Conservation (phyloP, 1,139 yeast genomes). For the Debaryomyces udenii region DNA sequence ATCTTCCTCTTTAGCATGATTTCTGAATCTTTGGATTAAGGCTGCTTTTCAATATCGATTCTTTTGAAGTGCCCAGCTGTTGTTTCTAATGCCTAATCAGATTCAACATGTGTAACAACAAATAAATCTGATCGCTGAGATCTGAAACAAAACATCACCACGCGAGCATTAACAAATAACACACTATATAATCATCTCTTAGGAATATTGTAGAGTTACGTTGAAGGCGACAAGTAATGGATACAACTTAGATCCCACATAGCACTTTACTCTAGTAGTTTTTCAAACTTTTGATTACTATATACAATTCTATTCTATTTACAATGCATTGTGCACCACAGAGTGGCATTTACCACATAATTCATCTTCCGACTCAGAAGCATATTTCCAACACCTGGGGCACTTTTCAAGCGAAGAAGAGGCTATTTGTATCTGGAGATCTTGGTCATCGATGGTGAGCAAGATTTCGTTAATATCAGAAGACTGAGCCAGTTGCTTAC, state of each 20-base stretch:
- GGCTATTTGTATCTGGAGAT: slow-evolving; percentile 39
- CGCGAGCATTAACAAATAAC: too few species aligned
- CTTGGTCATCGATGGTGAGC: slow-evolving; percentile 27
- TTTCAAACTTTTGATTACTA: neutral
- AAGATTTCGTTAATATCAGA: slow-evolving; percentile 12
- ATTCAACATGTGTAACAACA: too few species aligned
- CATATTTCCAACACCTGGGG: slow-evolving; percentile 92
- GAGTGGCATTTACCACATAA: slow-evolving; percentile 71
- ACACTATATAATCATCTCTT: too few species aligned
- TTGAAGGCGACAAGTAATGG: too few species aligned
- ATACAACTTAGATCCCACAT: too few species aligned
- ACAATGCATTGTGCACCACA: slow-evolving; percentile 21
- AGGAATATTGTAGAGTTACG: too few species aligned
- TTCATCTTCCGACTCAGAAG: slow-evolving; percentile 50
- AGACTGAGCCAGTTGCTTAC: slow-evolving; percentile 6
- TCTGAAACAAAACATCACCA: too few species aligned
- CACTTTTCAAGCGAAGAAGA: slow-evolving; percentile 63
- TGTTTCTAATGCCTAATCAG: too few species aligned
- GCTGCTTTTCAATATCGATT: too few species aligned
- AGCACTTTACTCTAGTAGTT: neutral
- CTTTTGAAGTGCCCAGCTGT: too few species aligned
- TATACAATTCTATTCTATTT: slow-evolving; percentile 8
- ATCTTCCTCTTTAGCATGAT: slow-evolving; percentile 17
- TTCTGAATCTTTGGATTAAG: neutral
- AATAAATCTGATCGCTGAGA: too few species aligned